A percentile compares a stretch with the other conserved stretches of the same genome.
These are phyloP conservation scores for Ophiostoma piceae DNA, from an alignment of 2,329 filamentous ascomycete genomes.

Conservation along the genomic window DNA sequence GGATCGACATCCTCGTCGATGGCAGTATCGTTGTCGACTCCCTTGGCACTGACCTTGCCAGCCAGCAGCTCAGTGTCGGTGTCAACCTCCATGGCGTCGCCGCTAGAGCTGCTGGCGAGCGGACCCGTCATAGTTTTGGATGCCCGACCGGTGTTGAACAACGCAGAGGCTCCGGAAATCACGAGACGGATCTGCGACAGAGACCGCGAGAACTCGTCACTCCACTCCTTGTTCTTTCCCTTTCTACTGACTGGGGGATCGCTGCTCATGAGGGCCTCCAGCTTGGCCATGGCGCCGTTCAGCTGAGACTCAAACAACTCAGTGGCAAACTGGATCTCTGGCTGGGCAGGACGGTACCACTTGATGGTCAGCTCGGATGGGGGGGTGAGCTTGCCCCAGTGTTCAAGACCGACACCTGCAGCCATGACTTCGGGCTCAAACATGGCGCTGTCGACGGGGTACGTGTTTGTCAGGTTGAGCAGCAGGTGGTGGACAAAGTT, in stretches of 20 bases:
- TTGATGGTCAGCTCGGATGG: conserved; percentile 74
- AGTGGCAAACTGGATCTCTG: conserved; percentile 83
- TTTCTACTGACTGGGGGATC: conserved; percentile 79
- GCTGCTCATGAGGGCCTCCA: conserved; percentile 75
- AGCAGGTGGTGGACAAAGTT: conserved; percentile 97
- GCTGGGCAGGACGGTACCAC: conserved; percentile 79
- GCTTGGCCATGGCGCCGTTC: conserved; percentile 65
- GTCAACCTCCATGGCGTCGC: conserved; percentile 26
- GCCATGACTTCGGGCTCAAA: conserved; percentile 74
- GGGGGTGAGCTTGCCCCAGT: conserved; percentile 78
- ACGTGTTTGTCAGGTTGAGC: conserved; percentile 89
- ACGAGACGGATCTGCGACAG: conserved; percentile 83
- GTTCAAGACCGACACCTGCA: conserved; percentile 65
- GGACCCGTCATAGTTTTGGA: conserved; percentile 43
- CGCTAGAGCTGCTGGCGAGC: conserved; percentile 37
- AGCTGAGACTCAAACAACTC: conserved; percentile 84
- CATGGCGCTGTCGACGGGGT: conserved; percentile 81
- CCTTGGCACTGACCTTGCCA: conserved; percentile 48
- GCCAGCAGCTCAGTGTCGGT: neutral
- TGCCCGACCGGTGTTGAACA: conserved; percentile 77
- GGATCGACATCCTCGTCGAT: conserved; percentile 50
- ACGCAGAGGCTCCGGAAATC: conserved; percentile 78
- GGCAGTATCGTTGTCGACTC: conserved; percentile 39
- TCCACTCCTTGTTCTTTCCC: conserved; percentile 98
- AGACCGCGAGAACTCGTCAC: conserved; percentile 88